Conservation (phyloP, 768 basidiomycete genomes). For the Mycena rebaudengoi region DNA sequence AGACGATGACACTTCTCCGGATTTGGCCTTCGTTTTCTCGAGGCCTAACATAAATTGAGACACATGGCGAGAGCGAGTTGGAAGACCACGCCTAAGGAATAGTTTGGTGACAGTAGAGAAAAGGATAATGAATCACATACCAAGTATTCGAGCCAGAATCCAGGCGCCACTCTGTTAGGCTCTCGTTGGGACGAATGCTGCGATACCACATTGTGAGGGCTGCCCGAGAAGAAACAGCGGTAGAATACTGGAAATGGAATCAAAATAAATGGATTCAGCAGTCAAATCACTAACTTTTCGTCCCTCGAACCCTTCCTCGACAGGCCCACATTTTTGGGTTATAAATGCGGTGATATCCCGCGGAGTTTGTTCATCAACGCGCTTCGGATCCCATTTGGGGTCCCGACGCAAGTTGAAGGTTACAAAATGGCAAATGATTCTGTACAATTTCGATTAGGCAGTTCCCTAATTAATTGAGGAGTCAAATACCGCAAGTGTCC, state of each 20-base stretch:
- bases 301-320: background rate
- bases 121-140: background rate
- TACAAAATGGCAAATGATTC: background rate
- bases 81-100: constrained; percentile 28
- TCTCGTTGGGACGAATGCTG: constrained; percentile 12
- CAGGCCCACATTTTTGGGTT: background rate
- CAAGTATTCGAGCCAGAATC: constrained; percentile 1
- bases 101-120: too few relatives aligned
- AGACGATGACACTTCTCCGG: constrained; percentile 28
- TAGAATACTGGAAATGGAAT: constrained; percentile 17
- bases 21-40: constrained; percentile 25
- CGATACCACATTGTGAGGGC: constrained; percentile 24
- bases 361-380: background rate
- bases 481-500: background rate
- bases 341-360: background rate
- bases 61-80: constrained; percentile 22
- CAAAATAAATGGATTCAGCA: background rate
- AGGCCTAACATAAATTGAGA: constrained; percentile 31
- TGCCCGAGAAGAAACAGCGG: constrained; percentile 20
- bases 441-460: too few relatives aligned
- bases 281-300: background rate
- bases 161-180: constrained; percentile 18
- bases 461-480: too few relatives aligned
- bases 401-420: background rate
- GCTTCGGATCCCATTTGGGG: background rate